Evolutionary conservation across 108 stramenopile genomes (phyloP).

Genomic region (Nannochloropsis granulata): DNA sequence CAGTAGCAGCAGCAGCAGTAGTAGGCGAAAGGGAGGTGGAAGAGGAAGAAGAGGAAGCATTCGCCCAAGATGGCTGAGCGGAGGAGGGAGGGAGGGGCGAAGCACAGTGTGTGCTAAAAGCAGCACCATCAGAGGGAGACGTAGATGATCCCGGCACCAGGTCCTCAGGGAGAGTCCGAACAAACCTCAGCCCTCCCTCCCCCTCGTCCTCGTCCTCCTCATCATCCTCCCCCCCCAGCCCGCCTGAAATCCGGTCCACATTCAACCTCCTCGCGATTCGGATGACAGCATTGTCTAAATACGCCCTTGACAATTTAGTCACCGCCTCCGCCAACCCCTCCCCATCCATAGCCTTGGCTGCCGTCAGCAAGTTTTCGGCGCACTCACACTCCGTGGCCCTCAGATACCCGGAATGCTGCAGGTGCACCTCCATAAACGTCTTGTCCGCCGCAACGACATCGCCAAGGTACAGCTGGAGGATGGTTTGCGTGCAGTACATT

Average conservation of each 20-base stretch:
- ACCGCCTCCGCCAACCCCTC: conserved; percentile 55
- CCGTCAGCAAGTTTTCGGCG: conserved; percentile 66
- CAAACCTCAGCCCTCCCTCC: background rate
- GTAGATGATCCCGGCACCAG: too few species aligned
- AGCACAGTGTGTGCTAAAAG: too few species aligned
- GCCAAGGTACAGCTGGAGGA: conserved; percentile 57
- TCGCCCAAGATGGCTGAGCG: too few species aligned
- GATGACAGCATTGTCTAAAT: background rate
- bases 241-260: background rate
- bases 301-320: background rate
- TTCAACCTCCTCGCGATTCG: background rate
- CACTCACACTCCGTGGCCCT: conserved; percentile 63
- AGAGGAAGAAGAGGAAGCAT: background rate
- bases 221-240: background rate
- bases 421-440: conserved; percentile 59
- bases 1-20: too few species aligned
- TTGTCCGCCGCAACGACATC: conserved; percentile 58
- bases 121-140: too few species aligned
- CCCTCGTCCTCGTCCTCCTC: background rate
- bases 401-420: conserved; percentile 55
- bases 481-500: conserved; percentile 49
- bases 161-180: too few species aligned
- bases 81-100: too few species aligned
- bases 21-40: too few species aligned
- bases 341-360: conserved; percentile 47